phyloP scores from a whole-genome alignment of 1,139 yeast species.

The Geotrichum armillariae region DNA sequence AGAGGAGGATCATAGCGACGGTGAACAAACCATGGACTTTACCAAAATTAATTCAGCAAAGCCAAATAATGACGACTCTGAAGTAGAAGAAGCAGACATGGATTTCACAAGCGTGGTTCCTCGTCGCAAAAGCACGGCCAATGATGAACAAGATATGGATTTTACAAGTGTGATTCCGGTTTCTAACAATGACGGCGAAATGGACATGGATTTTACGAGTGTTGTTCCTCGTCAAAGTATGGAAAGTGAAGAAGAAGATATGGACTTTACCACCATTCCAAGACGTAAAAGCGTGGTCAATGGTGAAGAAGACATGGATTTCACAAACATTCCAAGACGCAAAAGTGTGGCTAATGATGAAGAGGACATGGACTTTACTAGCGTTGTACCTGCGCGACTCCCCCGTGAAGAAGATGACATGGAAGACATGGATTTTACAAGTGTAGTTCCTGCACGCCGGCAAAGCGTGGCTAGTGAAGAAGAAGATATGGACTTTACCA shows the following conservation, averaged over 20 bases:
- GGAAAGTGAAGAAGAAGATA: slow-evolving; percentile 12
- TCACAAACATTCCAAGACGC: slow-evolving; percentile 12
- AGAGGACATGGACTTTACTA: slow-evolving; percentile 24
- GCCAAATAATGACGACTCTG: neutral
- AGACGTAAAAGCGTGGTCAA: slow-evolving; percentile 2
- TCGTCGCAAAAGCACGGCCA: neutral
- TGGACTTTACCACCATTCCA: slow-evolving; percentile 24
- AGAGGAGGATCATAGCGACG: slow-evolving; percentile 3
- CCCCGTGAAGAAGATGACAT: neutral
- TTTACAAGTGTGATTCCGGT: slow-evolving; percentile 3
- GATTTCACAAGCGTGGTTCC: slow-evolving; percentile 8
- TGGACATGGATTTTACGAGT: slow-evolving; percentile 27
- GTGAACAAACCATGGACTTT: slow-evolving; percentile 9
- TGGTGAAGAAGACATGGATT: slow-evolving; percentile 17
- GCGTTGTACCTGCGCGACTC: neutral
- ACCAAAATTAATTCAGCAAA: neutral
- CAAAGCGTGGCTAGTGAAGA: neutral
- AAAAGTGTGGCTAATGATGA: slow-evolving; percentile 13
- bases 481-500: slow-evolving; percentile 16
- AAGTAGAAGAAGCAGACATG: slow-evolving; percentile 10
- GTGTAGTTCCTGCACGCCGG: neutral
- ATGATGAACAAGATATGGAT: slow-evolving; percentile 13
- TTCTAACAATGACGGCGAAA: slow-evolving; percentile 18
- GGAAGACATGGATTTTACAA: neutral
- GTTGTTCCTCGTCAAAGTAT: slow-evolving; percentile 11